phyloP scores from a whole-genome alignment of 495 filamentous ascomycete species.

The Neurospora sp. region DNA sequence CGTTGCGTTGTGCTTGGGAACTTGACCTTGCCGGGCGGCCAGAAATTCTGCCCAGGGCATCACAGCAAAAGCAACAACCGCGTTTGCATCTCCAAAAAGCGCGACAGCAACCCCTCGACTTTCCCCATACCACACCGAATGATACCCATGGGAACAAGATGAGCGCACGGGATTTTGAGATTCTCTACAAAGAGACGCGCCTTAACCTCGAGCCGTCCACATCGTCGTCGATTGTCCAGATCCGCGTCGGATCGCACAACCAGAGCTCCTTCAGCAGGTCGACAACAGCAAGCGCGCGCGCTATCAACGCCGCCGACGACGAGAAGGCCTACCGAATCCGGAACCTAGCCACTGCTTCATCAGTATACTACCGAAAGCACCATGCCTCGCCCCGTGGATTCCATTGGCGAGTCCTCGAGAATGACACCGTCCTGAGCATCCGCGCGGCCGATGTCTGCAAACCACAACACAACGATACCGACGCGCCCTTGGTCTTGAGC shows the following conservation, averaged over 20 bases:
- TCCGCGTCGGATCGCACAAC: slow-evolving; percentile 53
- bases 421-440: slow-evolving; percentile 69
- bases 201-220: slow-evolving; percentile 68
- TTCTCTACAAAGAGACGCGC: slow-evolving; percentile 78
- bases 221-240: slow-evolving; percentile 56
- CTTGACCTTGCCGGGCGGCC: slow-evolving; percentile 11
- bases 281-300: slow-evolving; percentile 8
- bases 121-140: slow-evolving; percentile 12
- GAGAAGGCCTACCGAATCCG: slow-evolving; percentile 62
- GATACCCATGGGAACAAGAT: slow-evolving; percentile 32
- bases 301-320: slow-evolving; percentile 43
- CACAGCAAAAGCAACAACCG: slow-evolving; percentile 11
- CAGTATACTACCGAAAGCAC: slow-evolving; percentile 73
- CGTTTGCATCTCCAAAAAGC: slow-evolving; percentile 13
- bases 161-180: slow-evolving; percentile 31
- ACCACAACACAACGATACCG: slow-evolving; percentile 42
- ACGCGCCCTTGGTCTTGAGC: slow-evolving; percentile 65
- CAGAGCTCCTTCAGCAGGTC: slow-evolving; percentile 24
- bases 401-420: slow-evolving; percentile 81
- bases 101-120: slow-evolving; percentile 10
- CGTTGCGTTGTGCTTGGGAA: slow-evolving; percentile 5
- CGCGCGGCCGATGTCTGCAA: slow-evolving; percentile 75
- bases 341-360: slow-evolving; percentile 67
- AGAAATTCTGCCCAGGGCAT: slow-evolving; percentile 17
- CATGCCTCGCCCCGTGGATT: slow-evolving; percentile 70